phyloP scores from a whole-genome alignment of 805 yeast species.

The Debaryomyces hansenii region DNA sequence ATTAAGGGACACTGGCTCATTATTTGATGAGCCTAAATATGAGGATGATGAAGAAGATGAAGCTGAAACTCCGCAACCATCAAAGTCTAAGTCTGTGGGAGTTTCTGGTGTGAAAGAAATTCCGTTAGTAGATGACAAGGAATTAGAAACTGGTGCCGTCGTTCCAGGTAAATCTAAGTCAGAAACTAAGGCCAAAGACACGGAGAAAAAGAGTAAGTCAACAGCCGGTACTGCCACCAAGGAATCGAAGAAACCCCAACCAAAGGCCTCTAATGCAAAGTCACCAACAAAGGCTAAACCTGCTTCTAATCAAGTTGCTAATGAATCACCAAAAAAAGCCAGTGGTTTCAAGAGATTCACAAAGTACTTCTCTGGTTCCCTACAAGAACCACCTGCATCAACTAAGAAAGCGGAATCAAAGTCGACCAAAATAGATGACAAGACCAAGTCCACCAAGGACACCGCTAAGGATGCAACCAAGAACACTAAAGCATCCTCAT shows the following conservation, averaged over 20 bases:
- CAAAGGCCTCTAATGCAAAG: background rate
- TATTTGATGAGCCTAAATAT: constrained; percentile 17
- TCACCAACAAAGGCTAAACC: background rate
- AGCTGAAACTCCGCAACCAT: no score
- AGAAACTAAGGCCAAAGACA: background rate
- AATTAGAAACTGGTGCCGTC: constrained; percentile 8
- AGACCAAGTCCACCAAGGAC: background rate
- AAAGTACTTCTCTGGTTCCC: constrained; percentile 13
- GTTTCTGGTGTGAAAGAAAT: constrained; percentile 16
- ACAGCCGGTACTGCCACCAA: constrained; percentile 7
- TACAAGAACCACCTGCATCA: background rate
- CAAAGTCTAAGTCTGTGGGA: constrained; percentile 20
- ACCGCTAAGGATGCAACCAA: background rate
- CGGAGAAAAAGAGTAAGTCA: background rate
- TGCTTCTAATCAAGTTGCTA: constrained; percentile 6
- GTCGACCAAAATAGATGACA: background rate
- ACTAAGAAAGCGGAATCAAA: background rate
- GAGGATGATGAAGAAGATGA: no score
- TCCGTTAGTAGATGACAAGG: constrained; percentile 10
- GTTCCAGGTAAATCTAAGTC: constrained; percentile 5
- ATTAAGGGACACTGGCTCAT: constrained; percentile 38
- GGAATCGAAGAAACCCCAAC: background rate
- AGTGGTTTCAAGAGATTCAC: constrained; percentile 21
- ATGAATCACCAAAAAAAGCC: constrained; percentile 10
- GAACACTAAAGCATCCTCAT: background rate